Evolutionary conservation across 2,329 filamentous ascomycete species (phyloP).

Genomic region (Cadophora gregata): DNA sequence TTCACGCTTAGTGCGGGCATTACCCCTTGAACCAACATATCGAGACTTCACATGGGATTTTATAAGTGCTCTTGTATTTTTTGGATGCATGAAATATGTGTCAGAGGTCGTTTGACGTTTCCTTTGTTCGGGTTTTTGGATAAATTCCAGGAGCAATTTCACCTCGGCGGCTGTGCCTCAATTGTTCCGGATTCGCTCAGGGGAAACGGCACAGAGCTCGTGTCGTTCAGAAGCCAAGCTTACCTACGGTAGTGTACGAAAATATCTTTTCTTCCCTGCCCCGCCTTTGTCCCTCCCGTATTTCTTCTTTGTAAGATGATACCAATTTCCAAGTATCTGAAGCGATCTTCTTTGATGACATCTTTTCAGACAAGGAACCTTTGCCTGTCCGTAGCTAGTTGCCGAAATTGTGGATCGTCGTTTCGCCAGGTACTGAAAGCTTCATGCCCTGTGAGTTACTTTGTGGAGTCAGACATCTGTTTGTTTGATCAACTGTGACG

Average conservation of each 20-base stretch:
- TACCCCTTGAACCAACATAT: slow-evolving; percentile 5
- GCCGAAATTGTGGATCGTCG: not conserved
- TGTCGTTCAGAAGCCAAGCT: not conserved
- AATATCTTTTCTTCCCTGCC: not conserved
- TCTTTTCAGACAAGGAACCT: not conserved
- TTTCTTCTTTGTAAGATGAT: not conserved
- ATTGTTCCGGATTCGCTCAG: slow-evolving; percentile 9
- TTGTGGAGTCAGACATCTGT: no score
- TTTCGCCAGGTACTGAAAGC: no score
- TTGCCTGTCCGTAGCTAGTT: not conserved
- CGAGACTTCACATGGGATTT: not conserved
- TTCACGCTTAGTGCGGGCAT: not conserved
- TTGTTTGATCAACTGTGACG: no score
- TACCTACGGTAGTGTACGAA: not conserved
- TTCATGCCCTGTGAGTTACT: no score
- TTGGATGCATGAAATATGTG: slow-evolving; percentile 1
- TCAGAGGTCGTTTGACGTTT: not conserved
- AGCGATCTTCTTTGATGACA: not conserved
- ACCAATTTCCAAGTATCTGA: not conserved
- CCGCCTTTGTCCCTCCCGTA: not conserved
- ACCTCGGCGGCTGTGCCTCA: slow-evolving; percentile 1
- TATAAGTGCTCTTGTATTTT: not conserved
- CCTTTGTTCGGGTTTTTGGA: not conserved
- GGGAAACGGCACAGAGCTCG: not conserved
- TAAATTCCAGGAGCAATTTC: slow-evolving; percentile 1